Base-by-base conservation (phyloP, 106 monocot species). In the Phalaenopsis aphrodite region DNA sequence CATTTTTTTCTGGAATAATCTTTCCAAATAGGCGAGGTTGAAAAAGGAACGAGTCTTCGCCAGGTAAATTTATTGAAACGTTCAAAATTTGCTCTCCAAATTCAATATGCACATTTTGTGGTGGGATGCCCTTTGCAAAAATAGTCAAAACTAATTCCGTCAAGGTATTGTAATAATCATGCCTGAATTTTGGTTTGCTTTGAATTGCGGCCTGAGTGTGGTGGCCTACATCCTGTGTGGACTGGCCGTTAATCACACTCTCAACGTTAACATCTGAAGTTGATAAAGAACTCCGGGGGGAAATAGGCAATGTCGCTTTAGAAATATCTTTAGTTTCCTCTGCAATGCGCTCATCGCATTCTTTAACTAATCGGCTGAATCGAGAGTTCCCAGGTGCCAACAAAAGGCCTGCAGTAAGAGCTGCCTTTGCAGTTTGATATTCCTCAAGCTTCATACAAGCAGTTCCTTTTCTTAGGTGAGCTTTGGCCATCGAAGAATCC, bases 21-120 rank as follows among this genome's bases (percentile, higher is more conserved):
- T 98, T 98, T 72, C 85, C 89, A 86, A 94, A 98, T 36, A 98
- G 68, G 24, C 94, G 92, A 56, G 90, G 90, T 37, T 94, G 97
- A 77, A 92, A 92, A 87, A 84, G 86, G 80, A 89, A 98, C 2
- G 86, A 47, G 77, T 98, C 92, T 79, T 92, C 97, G 56, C 90
- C 92, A 77, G 89, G 89, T 58, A 88, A 47, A 82, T 86, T 82
- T 83, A 98, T 83, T 11, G 56, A 76, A 80, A 94, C 90, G 78
- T 86, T 90, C 55, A 98, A 80, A 30, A 85, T 92, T 85, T 98
- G 97, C 88, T 94, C 94, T 39, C 97, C 97, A 90, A 94, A 98
- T 12, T 98, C 90, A 74, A 98, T 75, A 57, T 55, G 24, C 8
- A 94, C 92, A 81, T 89, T 87, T 12, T 85, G 75, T 46, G 83